Percentiles rank a stretch among this genome's conserved stretches.
Conservation (phyloP, 805 yeast species). For the Teunomyces lycoperdinae region DNA sequence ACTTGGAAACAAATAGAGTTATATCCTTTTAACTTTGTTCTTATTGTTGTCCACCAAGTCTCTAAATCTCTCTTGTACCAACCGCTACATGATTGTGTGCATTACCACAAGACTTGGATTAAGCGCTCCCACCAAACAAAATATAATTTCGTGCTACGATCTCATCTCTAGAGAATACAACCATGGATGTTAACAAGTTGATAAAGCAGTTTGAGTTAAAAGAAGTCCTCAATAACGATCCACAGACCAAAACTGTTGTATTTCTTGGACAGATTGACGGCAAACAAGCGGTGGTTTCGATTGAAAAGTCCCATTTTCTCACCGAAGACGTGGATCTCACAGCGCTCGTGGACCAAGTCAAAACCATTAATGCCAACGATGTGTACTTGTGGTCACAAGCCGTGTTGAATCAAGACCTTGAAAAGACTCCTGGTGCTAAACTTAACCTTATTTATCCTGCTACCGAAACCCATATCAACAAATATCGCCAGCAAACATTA, state of each 20-base stretch:
- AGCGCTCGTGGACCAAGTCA: conserved; percentile 17
- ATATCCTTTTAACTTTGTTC: too few species aligned
- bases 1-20: too few species aligned
- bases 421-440: conserved; percentile 57
- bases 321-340: conserved; percentile 15
- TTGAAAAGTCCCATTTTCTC: conserved; percentile 71
- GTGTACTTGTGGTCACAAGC: conserved; percentile 81
- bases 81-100: too few species aligned
- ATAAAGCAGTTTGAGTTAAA: conserved; percentile 43
- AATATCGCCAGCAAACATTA: conserved; percentile 59
- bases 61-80: too few species aligned
- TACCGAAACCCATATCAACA: conserved; percentile 75
- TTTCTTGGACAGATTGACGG: conserved; percentile 65
- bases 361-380: conserved; percentile 65
- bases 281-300: conserved; percentile 61
- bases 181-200: conserved; percentile 17
- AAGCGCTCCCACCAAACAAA: too few species aligned
- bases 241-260: conserved; percentile 64
- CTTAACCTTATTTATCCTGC: conserved; percentile 86
- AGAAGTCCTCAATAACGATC: conserved; percentile 53
- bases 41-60: too few species aligned
- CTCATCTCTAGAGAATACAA: not conserved
- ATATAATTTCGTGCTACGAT: too few species aligned
- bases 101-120: too few species aligned
- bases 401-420: conserved; percentile 46